These are phyloP conservation scores for Mucor circinelloides DNA, from an alignment of 371 early-diverging fungal species.

Conservation along the genomic window DNA sequence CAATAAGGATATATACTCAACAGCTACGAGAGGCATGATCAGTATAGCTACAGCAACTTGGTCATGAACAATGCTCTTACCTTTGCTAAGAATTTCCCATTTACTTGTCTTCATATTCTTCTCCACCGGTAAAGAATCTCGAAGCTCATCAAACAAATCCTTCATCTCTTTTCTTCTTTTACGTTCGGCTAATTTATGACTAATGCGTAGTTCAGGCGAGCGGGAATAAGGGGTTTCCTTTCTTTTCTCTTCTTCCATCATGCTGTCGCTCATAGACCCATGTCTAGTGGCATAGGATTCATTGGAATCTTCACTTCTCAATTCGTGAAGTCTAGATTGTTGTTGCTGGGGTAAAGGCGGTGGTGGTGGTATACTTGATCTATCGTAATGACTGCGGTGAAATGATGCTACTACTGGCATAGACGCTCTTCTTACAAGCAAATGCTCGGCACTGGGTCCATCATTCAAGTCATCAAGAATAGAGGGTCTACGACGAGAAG, in stretches of 20 bases:
- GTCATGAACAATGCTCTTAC: constrained; percentile 24
- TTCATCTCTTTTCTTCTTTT: constrained; percentile 88
- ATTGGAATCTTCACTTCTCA: not conserved
- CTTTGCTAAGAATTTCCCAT: constrained; percentile 87
- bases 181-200: constrained; percentile 86
- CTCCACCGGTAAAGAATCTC: constrained; percentile 75
- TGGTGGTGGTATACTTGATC: not conserved
- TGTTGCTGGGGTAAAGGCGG: not conserved
- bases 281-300: not conserved
- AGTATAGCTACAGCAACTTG: not conserved
- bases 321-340: not conserved
- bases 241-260: constrained; percentile 3
- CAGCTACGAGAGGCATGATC: constrained; percentile 32
- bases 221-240: constrained; percentile 70
- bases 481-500: constrained; percentile 36
- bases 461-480: constrained; percentile 27
- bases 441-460: constrained; percentile 13
- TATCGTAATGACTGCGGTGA: not conserved
- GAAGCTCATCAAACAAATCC: constrained; percentile 82
- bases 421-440: constrained; percentile 46
- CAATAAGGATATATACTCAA: constrained; percentile 52
- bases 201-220: constrained; percentile 66
- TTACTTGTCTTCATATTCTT: constrained; percentile 79
- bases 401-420: constrained; percentile 48
- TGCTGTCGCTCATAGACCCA: not conserved